Conservation (phyloP, 2,329 filamentous ascomycete species). For the Teratosphaeria gauchensis region DNA sequence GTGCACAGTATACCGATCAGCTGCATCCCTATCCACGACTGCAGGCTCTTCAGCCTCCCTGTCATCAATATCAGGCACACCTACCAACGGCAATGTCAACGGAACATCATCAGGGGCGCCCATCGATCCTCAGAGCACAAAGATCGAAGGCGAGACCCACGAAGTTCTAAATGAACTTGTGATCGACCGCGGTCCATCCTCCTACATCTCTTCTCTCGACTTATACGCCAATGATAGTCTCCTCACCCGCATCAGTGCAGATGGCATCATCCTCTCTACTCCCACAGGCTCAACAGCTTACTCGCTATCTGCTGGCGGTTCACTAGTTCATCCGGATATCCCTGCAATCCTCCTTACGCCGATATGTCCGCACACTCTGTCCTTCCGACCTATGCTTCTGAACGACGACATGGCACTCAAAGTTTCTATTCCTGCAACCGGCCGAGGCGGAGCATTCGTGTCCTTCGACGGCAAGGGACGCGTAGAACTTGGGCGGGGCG, state of each 20-base stretch:
- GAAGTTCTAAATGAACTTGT: slow-evolving; percentile 98
- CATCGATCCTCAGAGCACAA: slow-evolving; percentile 41
- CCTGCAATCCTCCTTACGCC: slow-evolving; percentile 93
- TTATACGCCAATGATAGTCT: slow-evolving; percentile 92
- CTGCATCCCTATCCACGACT: slow-evolving; percentile 21
- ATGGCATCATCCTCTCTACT: slow-evolving; percentile 95
- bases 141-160: slow-evolving; percentile 85
- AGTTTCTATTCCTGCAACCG: slow-evolving; percentile 73
- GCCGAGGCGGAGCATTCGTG: slow-evolving; percentile 88
- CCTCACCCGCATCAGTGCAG: slow-evolving; percentile 88
- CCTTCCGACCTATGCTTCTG: slow-evolving; percentile 95
- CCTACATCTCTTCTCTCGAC: slow-evolving; percentile 94
- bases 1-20: slow-evolving; percentile 81
- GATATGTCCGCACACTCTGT: slow-evolving; percentile 93
- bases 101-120: neutral
- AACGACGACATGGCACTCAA: slow-evolving; percentile 89
- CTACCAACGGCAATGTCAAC: neutral
- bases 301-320: slow-evolving; percentile 88
- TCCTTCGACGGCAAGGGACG: slow-evolving; percentile 96
- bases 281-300: slow-evolving; percentile 88
- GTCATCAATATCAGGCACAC: slow-evolving; percentile 8
- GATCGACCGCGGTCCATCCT: slow-evolving; percentile 91
- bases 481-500: slow-evolving; percentile 82
- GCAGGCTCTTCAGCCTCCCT: slow-evolving; percentile 20
- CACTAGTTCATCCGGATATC: slow-evolving; percentile 91